Evolutionary conservation across 75 land plant species (phyloP), one percentile per base, ranked within the genome.

Genomic region (Picea sitchensis): DNA sequence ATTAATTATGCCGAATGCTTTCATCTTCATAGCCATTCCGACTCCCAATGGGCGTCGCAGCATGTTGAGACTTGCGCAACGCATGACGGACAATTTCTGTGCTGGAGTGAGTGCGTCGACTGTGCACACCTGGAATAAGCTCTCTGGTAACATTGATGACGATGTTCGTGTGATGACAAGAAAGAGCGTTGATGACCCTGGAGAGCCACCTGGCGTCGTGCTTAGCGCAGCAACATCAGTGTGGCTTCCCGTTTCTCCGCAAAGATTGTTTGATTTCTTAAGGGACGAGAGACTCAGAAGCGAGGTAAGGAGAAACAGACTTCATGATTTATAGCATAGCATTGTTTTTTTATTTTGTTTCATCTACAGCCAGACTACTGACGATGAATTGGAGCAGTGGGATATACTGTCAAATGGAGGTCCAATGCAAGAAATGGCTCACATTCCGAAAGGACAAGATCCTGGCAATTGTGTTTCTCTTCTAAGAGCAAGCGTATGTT

Each of bases 41-140:
- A 89, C 85, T 58, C 73, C 93, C 13, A 58, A 78, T 34, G 98
- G 95, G 54, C 80, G 92, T 30, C 61, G 88, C 57, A 95, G 98
- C 91, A 91, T 95, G 98, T 77, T 95, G 85, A 95, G 91, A 81
- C 88, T 95, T 51, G 98, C 98, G 20, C 92, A 91, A 73, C 61
- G 98, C 44, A 92, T 95, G 95, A 88, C 92, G 14, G 84, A 88
- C 59, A 91, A 88, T 81, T 95, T 92, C 88, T 95, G 93, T 67
- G 89, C 90, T 1, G 95, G 95, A 0, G 95, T 95, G 59, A 89
- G 93, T 64, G 93, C 95, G 3, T 91, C 98, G 54, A 81, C 90
- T 12, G 89, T 86, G 34, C 93, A 91, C 82, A 83, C 87, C 57
- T 95, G 98, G 98, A 87, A 81, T 81, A 91, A 92, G 69, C 90